Evolutionary conservation across 371 early-diverging fungal species (phyloP).

Genomic region (Fennellomyces sp.): DNA sequence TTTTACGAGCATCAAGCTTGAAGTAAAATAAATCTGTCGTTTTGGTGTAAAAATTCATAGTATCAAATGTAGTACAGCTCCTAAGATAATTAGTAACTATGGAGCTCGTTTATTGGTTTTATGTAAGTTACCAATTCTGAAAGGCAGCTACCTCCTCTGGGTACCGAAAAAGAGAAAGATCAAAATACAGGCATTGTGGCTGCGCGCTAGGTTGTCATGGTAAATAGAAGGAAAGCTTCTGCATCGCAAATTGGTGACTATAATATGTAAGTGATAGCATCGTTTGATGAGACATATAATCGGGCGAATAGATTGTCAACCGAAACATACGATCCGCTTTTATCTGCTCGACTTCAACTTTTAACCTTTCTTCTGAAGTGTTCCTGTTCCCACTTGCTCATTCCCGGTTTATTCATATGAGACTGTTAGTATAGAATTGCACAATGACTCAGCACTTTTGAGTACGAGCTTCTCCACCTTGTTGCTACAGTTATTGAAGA

Average conservation of each 20-base stretch:
- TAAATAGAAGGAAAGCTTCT: not conserved
- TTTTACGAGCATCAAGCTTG: no score
- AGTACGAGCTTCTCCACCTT: not conserved
- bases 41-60: no score
- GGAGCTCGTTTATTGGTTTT: no score
- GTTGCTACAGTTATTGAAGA: not conserved
- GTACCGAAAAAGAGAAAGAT: not conserved
- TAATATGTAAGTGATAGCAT: not conserved
- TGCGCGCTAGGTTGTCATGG: not conserved
- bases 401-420: not conserved
- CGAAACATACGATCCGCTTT: not conserved
- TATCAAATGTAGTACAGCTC: no score
- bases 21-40: no score
- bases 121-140: not conserved
- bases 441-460: not conserved
- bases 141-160: not conserved
- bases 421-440: not conserved
- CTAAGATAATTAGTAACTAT: no score
- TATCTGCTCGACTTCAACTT: not conserved
- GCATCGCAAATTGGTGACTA: not conserved
- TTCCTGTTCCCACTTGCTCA: not conserved
- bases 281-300: no score
- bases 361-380: not conserved
- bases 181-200: not conserved
- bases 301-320: no score